Conservation (phyloP, 257 asterid genomes). For the Nicotiana tabacum region DNA sequence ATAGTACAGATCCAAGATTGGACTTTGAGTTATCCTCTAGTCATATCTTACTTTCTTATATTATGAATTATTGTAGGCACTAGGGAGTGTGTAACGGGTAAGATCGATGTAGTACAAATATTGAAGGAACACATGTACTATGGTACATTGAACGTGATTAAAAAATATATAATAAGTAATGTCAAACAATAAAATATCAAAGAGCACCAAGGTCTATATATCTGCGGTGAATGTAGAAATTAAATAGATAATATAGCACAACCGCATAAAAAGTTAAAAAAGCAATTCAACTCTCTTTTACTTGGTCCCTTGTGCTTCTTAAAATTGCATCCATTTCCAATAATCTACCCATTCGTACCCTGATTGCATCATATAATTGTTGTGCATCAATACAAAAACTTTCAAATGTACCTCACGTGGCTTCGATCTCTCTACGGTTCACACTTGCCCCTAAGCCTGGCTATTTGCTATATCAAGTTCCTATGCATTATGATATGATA, state of each 20-base stretch:
- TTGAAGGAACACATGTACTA: background rate
- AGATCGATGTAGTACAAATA: background rate
- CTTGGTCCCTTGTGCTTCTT: conserved; percentile 2
- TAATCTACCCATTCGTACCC: background rate
- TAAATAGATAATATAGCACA: background rate
- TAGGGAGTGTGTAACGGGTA: background rate
- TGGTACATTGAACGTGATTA: background rate
- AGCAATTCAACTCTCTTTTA: background rate
- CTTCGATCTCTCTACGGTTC: background rate
- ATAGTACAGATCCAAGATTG: background rate
- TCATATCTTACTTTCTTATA: background rate
- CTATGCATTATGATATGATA: background rate
- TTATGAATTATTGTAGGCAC: conserved; percentile 10
- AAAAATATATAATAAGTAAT: background rate
- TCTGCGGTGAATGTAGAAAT: background rate
- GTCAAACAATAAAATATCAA: background rate
- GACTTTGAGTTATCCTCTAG: background rate
- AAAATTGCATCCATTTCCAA: background rate
- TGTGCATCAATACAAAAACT: background rate
- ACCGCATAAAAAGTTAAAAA: background rate
- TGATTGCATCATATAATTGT: conserved; percentile 1
- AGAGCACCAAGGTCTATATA: background rate
- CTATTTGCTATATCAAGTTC: background rate
- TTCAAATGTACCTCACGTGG: background rate
- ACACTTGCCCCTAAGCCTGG: background rate